Conservation (phyloP, 179 eudicot species). For the Gypsophila paniculata region DNA sequence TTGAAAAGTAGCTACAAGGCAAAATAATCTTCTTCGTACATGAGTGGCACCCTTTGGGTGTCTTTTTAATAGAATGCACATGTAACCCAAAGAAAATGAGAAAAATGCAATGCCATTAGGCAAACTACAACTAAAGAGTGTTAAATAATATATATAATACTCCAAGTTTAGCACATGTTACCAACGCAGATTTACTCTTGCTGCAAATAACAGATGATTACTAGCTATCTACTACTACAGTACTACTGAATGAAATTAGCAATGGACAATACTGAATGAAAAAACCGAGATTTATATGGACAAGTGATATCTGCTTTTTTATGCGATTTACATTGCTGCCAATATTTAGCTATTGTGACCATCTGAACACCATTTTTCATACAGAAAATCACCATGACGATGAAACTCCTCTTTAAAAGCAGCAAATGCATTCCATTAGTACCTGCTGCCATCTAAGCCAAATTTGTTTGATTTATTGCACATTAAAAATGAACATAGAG, state of each 20-base stretch:
- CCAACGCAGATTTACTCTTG: conserved; percentile 2
- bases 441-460: background rate
- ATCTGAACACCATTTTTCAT: background rate
- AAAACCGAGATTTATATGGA: background rate
- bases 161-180: background rate
- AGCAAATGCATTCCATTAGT: background rate
- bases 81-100: background rate
- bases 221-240: background rate
- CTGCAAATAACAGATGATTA: background rate
- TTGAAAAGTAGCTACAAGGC: background rate
- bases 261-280: background rate
- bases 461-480: background rate
- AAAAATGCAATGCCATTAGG: background rate
- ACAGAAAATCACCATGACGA: background rate
- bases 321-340: background rate
- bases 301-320: background rate
- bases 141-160: background rate
- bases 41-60: background rate
- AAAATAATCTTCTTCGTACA: background rate
- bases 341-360: background rate
- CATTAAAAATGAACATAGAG: background rate
- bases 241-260: background rate
- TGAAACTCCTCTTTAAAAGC: background rate
- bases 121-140: background rate
- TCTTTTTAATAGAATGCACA: background rate